Conservation (phyloP, 2,329 filamentous ascomycete genomes). For the Sordariomycetes sp. region DNA sequence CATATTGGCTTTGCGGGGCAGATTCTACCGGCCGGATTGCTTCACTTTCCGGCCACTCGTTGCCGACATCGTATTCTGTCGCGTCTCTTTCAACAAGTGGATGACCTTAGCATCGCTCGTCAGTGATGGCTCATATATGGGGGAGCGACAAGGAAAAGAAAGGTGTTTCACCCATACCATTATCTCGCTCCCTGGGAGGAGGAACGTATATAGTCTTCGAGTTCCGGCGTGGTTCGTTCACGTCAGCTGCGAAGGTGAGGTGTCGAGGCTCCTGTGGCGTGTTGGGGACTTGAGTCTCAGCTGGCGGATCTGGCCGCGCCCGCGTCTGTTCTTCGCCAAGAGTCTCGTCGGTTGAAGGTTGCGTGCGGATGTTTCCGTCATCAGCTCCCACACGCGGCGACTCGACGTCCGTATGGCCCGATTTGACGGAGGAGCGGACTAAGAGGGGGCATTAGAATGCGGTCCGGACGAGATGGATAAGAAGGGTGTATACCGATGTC, state of each 20-base stretch:
- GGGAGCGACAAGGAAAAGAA: too few species aligned
- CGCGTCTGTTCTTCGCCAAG: constrained; percentile 38
- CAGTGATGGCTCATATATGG: too few species aligned
- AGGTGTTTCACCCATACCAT: neutral
- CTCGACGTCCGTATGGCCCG: too few species aligned
- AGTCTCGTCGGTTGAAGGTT: too few species aligned
- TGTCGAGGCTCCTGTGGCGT: neutral
- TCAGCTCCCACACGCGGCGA: too few species aligned
- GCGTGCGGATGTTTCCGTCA: too few species aligned
- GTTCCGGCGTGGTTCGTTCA: neutral
- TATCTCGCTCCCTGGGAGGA: neutral
- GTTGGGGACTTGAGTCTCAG: too few species aligned
- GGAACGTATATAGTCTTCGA: neutral
- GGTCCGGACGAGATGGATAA: constrained; percentile 50
- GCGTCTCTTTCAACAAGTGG: neutral
- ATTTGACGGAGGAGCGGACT: neutral
- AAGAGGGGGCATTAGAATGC: constrained; percentile 17
- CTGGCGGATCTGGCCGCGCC: too few species aligned
- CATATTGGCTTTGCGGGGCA: too few species aligned
- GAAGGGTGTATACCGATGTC: constrained; percentile 63
- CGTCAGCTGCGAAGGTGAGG: neutral
- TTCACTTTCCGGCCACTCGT: too few species aligned
- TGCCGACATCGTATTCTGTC: neutral
- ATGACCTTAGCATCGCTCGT: neutral
- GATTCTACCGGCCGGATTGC: too few species aligned